A percentile compares a stretch with the other conserved stretches of the same genome.
phyloP scores from a whole-genome alignment of 352 stramenopile genomes.

The Globisporangium nodosum region DNA sequence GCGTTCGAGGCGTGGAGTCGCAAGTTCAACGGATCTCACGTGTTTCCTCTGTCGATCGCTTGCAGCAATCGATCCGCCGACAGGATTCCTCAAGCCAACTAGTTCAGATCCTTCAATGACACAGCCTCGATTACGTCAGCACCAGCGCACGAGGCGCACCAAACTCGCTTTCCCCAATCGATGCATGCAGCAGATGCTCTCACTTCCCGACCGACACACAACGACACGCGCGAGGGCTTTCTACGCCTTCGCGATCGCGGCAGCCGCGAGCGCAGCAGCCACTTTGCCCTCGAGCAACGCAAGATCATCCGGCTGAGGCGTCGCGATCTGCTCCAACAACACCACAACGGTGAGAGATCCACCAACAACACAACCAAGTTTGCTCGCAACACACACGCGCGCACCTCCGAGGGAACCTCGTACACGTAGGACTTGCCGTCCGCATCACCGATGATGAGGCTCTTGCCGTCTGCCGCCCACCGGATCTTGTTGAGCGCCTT shows the following conservation, averaged over 20 bases:
- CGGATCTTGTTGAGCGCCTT: conserved; percentile 83
- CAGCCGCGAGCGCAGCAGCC: conserved; percentile 37
- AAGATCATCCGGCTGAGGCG: conserved; percentile 58
- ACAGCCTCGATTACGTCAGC: not conserved
- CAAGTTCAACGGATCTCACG: conserved; percentile 43
- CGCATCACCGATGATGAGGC: conserved; percentile 72
- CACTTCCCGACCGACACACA: not conserved
- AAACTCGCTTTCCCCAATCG: too few relatives aligned
- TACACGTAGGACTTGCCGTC: conserved; percentile 70
- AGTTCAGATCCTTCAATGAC: too few relatives aligned
- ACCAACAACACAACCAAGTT: not conserved
- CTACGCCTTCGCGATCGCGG: conserved; percentile 35
- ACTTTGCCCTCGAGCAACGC: conserved; percentile 61
- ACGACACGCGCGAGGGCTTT: not conserved
- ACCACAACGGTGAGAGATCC: conserved; percentile 5
- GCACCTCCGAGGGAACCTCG: conserved; percentile 74
- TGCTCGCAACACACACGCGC: conserved; percentile 5
- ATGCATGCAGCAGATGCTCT: not conserved
- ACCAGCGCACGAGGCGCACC: too few relatives aligned
- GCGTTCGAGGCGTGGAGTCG: conserved; percentile 47
- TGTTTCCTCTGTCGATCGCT: conserved; percentile 20
- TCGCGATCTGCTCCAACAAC: conserved; percentile 35
- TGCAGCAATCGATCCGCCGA: not conserved
- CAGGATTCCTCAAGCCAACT: too few relatives aligned
- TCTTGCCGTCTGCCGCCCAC: conserved; percentile 77